Base-by-base conservation (phyloP, 1,139 yeast genomes). In the Geotrichum carabidarum region DNA sequence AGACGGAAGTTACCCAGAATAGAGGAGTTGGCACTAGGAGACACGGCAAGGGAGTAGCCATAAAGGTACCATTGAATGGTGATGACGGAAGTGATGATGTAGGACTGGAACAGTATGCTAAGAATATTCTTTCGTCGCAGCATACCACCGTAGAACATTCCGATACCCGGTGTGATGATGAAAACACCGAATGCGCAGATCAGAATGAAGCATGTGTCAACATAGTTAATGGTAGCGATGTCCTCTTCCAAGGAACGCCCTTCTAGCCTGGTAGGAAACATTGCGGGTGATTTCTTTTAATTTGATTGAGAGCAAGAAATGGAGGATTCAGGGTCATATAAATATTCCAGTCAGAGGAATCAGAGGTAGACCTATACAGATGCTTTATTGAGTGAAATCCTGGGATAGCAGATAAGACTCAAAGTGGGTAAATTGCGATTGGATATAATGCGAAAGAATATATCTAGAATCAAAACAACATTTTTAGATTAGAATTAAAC, bases 51-150 rank as follows among this genome's bases (percentile, higher is more conserved):
- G 0, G 96, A 88, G 68, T 88, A 93, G 30, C 98, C 98, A 97
- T 98, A 91, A 67, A 93, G 88, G 71, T 90, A 93, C 98, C 98
- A 93, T 67, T 87, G 94, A 76, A 88, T 84, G 0, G 83, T 74
- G 7, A 87, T 79, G 44, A 87, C 73, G 66, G 90, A 83, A 15
- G 81, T 81, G 12, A 91, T 86, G 86, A 73, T 6, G 91, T 82
- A 45, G 12, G 55, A 47, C 17, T 93, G 91, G 91, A 94, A 86
- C 59, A 87, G 72, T 57, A 88, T 74, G 22, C 95, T 83, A 56
- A 86, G 74, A n/a, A 95, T 94, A 66, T 87, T 94, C 70, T 86
- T 86, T 69, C 86, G 86, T 73, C 95, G 80, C 9, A 90, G 81
- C 60, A 86, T 74, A 63, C 96, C 95, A 45, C 90, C 83, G 71